Percentiles rank a stretch among this genome's conserved stretches.
These are phyloP conservation scores for Thermoascus crustaceus DNA, from an alignment of 2,329 filamentous ascomycete species.

Conservation along the genomic window DNA sequence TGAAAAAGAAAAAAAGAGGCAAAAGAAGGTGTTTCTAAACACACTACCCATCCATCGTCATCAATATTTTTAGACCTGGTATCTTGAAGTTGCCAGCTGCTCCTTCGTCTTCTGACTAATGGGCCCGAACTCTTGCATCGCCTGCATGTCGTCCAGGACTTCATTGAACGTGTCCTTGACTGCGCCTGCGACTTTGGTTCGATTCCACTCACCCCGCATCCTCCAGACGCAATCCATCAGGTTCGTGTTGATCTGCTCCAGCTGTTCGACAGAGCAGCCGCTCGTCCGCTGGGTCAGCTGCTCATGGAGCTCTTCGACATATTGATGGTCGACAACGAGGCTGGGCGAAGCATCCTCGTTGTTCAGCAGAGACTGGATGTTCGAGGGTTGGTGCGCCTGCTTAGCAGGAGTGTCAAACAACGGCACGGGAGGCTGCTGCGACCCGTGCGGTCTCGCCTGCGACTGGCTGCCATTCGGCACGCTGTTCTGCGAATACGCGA, in stretches of 20 bases:
- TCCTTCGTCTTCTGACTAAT: constrained; percentile 29
- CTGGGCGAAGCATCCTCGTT: constrained; percentile 22
- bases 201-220: constrained; percentile 71
- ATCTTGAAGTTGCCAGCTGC: constrained; percentile 16
- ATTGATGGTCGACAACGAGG: constrained; percentile 38
- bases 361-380: constrained; percentile 27
- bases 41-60: constrained; percentile 1
- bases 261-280: constrained; percentile 80
- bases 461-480: constrained; percentile 28
- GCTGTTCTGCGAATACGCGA: constrained; percentile 22
- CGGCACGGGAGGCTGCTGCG: constrained; percentile 29
- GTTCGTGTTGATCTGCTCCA: constrained; percentile 85
- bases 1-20: constrained; percentile 7
- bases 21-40: too few relatives aligned
- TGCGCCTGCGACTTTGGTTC: constrained; percentile 59
- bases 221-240: constrained; percentile 89
- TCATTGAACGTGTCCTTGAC: constrained; percentile 68
- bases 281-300: constrained; percentile 60
- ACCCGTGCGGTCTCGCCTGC: constrained; percentile 18
- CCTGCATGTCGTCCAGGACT: constrained; percentile 48
- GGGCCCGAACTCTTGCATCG: constrained; percentile 39
- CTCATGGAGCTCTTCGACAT: constrained; percentile 52
- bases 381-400: constrained; percentile 15
- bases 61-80: constrained; percentile 6
- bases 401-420: constrained; percentile 30